Evolutionary conservation across 1,284 basidiomycete genomes (phyloP).

Genomic region (Irpex rosettiformis): DNA sequence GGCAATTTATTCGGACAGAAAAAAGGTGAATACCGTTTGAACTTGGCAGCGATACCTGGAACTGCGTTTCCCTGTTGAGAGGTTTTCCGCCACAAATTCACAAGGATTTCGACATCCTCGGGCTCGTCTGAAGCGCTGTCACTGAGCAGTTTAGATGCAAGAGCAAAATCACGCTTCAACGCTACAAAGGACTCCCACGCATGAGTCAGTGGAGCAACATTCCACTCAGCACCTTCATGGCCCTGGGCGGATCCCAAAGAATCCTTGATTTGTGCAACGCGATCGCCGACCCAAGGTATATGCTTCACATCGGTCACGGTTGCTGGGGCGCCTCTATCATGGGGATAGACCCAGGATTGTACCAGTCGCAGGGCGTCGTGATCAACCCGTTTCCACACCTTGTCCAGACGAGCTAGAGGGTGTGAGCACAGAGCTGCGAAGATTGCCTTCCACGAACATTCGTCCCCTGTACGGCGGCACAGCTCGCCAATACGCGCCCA

Average conservation of each 20-base stretch:
- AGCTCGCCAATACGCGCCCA: constrained; percentile 73
- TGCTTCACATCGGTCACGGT: constrained; percentile 41
- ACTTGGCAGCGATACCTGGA: constrained; percentile 48
- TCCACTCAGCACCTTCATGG: constrained; percentile 40
- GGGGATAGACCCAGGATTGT: constrained; percentile 61
- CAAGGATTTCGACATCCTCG: constrained; percentile 49
- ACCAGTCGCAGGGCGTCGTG: constrained; percentile 50
- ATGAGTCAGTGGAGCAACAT: constrained; percentile 37
- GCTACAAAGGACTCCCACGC: constrained; percentile 48
- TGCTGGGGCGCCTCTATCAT: constrained; percentile 33
- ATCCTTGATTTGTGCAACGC: constrained; percentile 37
- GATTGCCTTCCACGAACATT: constrained; percentile 74
- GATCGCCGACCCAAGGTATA: constrained; percentile 70
- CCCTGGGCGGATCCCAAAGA: constrained; percentile 41
- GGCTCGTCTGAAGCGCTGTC: constrained; percentile 29
- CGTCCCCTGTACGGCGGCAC: constrained; percentile 64
- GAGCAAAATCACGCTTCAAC: constrained; percentile 47
- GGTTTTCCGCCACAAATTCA: constrained; percentile 49
- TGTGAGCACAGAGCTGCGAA: constrained; percentile 61
- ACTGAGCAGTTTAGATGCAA: constrained; percentile 43
- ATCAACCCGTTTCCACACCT: constrained; percentile 74
- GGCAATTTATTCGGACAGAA: not conserved
- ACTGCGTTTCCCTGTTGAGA: constrained; percentile 39
- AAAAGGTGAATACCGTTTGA: constrained; percentile 53
- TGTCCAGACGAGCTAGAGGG: constrained; percentile 70